A percentile compares a stretch with the other conserved stretches of the same genome.
Evolutionary conservation across 2,329 filamentous ascomycete species (phyloP).

Genomic region (Monosporascus sp.): DNA sequence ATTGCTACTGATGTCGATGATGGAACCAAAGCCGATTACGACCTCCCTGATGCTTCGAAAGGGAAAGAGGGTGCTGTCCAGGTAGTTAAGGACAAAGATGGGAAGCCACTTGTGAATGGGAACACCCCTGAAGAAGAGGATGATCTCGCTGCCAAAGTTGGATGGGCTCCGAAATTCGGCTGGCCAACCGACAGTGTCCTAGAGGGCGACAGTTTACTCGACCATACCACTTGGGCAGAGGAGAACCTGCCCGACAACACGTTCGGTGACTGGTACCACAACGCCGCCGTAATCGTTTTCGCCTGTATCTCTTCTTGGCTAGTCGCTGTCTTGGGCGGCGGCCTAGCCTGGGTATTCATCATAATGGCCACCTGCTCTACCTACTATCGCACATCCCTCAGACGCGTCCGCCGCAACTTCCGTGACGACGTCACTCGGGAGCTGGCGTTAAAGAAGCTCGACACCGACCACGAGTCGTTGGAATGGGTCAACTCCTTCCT

Average conservation of each 20-base stretch:
- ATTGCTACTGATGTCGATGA: constrained; percentile 78
- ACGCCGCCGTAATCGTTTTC: constrained; percentile 88
- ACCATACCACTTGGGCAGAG: constrained; percentile 86
- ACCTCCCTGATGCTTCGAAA: constrained; percentile 71
- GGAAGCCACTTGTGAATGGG: constrained; percentile 44
- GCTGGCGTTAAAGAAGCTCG: constrained; percentile 78
- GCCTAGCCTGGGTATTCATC: constrained; percentile 87
- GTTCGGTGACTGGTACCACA: constrained; percentile 98
- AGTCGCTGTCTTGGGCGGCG: constrained; percentile 81
- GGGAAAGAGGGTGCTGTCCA: constrained; percentile 65
- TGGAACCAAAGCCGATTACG: constrained; percentile 63
- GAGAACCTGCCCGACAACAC: constrained; percentile 80
- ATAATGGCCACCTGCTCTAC: constrained; percentile 90
- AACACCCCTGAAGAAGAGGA: constrained; percentile 50
- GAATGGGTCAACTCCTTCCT: constrained; percentile 99
- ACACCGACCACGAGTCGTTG: constrained; percentile 85
- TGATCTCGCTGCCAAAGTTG: constrained; percentile 55
- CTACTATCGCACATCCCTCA: constrained; percentile 93
- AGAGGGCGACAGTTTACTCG: constrained; percentile 66
- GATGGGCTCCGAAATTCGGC: constrained; percentile 86
- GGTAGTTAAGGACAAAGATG: constrained; percentile 43
- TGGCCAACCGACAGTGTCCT: constrained; percentile 53
- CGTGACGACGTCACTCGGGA: constrained; percentile 90
- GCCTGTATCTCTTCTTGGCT: constrained; percentile 89
- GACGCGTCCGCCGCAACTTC: constrained; percentile 90